Evolutionary conservation across 192 early-diverging fungal species (phyloP), one percentile per base, ranked within the genome.

Genomic region (Coemansia sp.): DNA sequence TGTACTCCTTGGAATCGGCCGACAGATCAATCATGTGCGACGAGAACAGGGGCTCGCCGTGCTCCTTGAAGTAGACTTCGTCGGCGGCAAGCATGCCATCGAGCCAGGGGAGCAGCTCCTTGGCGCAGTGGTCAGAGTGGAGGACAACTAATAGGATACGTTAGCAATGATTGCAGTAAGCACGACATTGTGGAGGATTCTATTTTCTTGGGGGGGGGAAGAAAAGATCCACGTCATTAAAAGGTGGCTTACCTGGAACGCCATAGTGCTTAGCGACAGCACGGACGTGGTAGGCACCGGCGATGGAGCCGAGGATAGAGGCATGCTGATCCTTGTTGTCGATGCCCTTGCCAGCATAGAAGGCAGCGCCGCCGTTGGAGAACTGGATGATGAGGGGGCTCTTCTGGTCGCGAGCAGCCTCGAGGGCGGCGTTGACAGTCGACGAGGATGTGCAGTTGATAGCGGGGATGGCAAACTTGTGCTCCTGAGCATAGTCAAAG

Each of bases 21-120:
- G 92, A 93, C 42, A 97, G 88, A 87, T 97, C 95, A 57, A 98
- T 87, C 95, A 98, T 98, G 86, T 98, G 95, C 64, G 94, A 95
- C 18, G 92, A 94, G 89, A 95, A 97, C 67, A 97, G 90, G 57
- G 95, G 94, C 85, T 95, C 95, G 71, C 88, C 88, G 82, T 97
- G 91, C 69, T 78, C 76, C 85, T 89, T 91, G 86, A 94, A 97
- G 90, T 97, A 94, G 65, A 85, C 91, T 80, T 96, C 94, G 82
- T 97, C 94, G 57, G 94, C 95, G 37, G 78, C 86, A 56, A 97
- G 83, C 95, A 97, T 97, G 65, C 95, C 95, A 62, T 97, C 95
- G 73, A 97, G 95, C 95, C 95, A 97, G 36, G 93, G 93, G 34
- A 97, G 86, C 59, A 97, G 89, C 87, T 96, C 95, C 83, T 93